Base-by-base conservation (phyloP, 441 rosid genomes). In the Daphne laureola region DNA sequence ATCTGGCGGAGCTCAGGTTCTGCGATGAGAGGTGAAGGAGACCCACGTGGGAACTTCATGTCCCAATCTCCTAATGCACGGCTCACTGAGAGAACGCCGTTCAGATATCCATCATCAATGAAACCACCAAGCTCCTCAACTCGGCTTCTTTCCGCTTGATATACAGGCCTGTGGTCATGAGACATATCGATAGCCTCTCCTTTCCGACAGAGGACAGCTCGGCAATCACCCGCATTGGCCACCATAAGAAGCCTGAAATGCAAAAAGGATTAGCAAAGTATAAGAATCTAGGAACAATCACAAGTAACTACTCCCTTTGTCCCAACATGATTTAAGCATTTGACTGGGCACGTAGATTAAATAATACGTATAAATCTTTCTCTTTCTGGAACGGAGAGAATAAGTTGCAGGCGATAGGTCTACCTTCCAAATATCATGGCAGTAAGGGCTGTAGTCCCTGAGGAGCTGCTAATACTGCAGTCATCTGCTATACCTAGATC, bases 21-120 rank as follows among this genome's bases (percentile, higher is more conserved):
- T 0, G 96, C 73, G 0, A 77, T 84, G n/a, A 92, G 86, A 38
- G 97, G 98, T 1, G 87, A 89, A 14, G 84, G 61, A 1, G 82
- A 72, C n/a, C 83, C 90, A 1, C 49, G 67, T 12, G 81, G 78
- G 15, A 61, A 55, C 78, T 92, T 92, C 84, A 83, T 73, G 78
- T 84, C 87, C 98, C 98, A 92, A 55, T 92, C 97, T 0, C 98
- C 98, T 1, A 87, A 75, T 43, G 97, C 97, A 67, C 97, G 78
- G 4, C 92, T 77, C 42, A 89, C 90, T 3, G 98, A 83, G 65
- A 89, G 53, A 26, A 71, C 68, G 8, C 92, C 95, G 14, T 92
- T 89, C 14, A 92, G 78, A 61, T 84, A 92, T 5, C 88, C 98
- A 14, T 76, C 86, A n/a, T 84, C 87, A 0, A 92, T 62, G 62